Evolutionary conservation across 2,329 filamentous ascomycete species (phyloP), one percentile per base, ranked within the genome.

Genomic region (Neofusicoccum umdonicola): DNA sequence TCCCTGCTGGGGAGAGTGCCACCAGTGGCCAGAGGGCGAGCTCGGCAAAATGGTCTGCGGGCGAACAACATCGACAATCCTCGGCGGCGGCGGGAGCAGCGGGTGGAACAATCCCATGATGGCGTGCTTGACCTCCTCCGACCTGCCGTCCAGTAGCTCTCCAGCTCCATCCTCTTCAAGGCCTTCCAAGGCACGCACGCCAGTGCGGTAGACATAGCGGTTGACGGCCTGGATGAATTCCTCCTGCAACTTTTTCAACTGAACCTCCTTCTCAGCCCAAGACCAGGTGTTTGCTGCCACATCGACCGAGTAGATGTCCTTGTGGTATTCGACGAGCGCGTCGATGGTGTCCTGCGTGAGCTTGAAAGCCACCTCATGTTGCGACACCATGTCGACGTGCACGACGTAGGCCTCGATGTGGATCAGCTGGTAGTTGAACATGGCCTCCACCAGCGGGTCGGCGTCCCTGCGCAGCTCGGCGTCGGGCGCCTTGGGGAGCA

Each of bases 341-440:
- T 97, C 93, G 80, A 99, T 99, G 67, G 93, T 93, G 77, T 98
- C 95, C 65, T 89, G 87, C 27, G 93, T 98, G 74, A 99, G 86
- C 86, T 99, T 99, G 86, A 93, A 98, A 70, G 93, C 95, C 74
- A 99, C 93, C 82, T 98, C 95, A 77, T 96, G 95, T 79, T 93
- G 90, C 73, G 96, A 88, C 66, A 99, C 94, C 93, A 98, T 97
- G 82, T 99, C 95, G 79, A 99, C 93, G 79, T 98, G 94, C 67
- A 99, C 95, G 71, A 98, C 94, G 78, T 99, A 99, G 61, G 95
- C 95, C 81, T 98, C 93, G 71, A 98, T 83, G 77, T 97, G 92
- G 74, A 97, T 83, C 75, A 97, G 87, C 82, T 96, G 90, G 80
- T 94, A 95, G 85, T 96, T 96, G 85, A 91, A 92, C 68, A 97